Evolutionary conservation across 352 stramenopile species (phyloP).

Genomic region (Phytophthora crassamura): DNA sequence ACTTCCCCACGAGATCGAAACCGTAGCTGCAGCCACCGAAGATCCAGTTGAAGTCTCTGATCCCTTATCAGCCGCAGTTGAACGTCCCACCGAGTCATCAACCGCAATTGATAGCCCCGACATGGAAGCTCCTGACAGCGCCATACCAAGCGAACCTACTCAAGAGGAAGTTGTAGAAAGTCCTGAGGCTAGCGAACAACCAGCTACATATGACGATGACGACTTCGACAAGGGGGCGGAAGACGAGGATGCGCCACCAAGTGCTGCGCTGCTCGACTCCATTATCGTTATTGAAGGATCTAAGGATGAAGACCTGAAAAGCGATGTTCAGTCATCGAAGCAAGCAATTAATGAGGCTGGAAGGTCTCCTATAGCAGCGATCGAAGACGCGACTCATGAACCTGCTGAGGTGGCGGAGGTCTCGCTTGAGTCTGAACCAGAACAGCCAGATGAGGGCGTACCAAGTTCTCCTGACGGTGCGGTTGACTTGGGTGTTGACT

Average conservation of each 20-base stretch:
- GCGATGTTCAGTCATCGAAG: background rate
- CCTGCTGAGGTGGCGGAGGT: background rate
- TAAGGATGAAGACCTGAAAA: constrained; percentile 6
- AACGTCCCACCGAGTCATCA: background rate
- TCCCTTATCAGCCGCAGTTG: background rate
- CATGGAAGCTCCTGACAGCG: constrained; percentile 11
- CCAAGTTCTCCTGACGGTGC: background rate
- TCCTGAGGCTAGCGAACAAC: background rate
- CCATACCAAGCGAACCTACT: background rate
- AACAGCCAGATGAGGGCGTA: constrained; percentile 3
- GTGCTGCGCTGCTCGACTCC: background rate
- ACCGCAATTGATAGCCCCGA: background rate
- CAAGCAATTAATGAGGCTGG: constrained; percentile 1
- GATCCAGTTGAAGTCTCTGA: constrained; percentile 5
- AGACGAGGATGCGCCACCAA: background rate
- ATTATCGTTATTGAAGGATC: background rate
- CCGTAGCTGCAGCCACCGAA: background rate
- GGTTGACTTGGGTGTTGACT: background rate
- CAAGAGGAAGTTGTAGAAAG: constrained; percentile 10
- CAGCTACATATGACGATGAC: constrained; percentile 31
- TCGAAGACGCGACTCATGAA: background rate
- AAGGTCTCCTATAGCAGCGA: background rate
- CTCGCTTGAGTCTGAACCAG: constrained; percentile 2
- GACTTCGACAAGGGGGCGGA: constrained; percentile 26
- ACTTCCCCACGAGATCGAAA: background rate